These are phyloP conservation scores for Arctium minus DNA, from an alignment of 129 eudicot species.

Conservation along the genomic window DNA sequence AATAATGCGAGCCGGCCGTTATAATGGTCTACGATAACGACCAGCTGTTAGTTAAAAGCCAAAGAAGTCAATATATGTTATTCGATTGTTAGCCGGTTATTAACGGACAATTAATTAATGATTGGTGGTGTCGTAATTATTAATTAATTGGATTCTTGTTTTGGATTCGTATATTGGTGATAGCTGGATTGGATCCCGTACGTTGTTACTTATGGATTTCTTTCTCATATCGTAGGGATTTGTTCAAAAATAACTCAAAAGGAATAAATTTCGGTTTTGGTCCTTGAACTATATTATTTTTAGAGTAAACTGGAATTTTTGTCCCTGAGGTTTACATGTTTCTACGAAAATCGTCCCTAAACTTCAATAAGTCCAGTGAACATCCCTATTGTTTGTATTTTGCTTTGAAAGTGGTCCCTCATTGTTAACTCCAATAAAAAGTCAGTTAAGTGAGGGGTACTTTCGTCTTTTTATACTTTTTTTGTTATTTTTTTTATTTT, in stretches of 20 bases:
- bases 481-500: too few species aligned
- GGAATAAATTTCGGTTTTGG: too few species aligned
- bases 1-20: slow-evolving; percentile 22
- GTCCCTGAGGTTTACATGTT: too few species aligned
- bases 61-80: slow-evolving; percentile 14
- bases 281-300: too few species aligned
- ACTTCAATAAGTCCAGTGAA: too few species aligned
- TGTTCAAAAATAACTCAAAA: not conserved
- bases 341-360: too few species aligned
- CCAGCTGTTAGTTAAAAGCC: not conserved
- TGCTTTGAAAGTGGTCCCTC: too few species aligned
- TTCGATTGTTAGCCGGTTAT: slow-evolving; percentile 14
- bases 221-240: not conserved
- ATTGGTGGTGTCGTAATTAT: not conserved
- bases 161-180: not conserved
- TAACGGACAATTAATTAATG: not conserved
- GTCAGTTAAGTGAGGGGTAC: too few species aligned
- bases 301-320: too few species aligned
- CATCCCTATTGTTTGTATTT: too few species aligned
- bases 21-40: slow-evolving; percentile 4
- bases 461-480: too few species aligned
- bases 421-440: too few species aligned
- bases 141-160: slow-evolving; percentile 15
- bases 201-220: not conserved
- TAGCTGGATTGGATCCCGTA: not conserved